phyloP scores from a whole-genome alignment of 768 basidiomycete species.

The Collybia mongolica region DNA sequence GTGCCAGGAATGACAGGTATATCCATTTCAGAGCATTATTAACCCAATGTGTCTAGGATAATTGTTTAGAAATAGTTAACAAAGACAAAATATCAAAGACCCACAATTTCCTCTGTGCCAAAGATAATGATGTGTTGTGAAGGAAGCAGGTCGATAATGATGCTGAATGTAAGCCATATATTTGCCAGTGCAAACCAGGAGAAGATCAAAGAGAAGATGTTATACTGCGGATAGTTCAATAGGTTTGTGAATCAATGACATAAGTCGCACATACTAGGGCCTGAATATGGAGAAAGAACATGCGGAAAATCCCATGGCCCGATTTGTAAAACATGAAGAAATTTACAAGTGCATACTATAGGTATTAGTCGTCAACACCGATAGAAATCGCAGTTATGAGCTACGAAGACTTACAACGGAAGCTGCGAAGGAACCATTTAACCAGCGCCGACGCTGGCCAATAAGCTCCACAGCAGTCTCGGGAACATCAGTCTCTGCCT shows the following conservation, averaged over 20 bases:
- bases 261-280: slow-evolving; percentile 59
- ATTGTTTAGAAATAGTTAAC: background rate
- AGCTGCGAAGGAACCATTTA: slow-evolving; percentile 95
- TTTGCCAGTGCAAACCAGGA: slow-evolving; percentile 94
- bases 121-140: slow-evolving; percentile 56
- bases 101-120: slow-evolving; percentile 65
- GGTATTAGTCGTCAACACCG: slow-evolving; percentile 1
- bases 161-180: slow-evolving; percentile 93
- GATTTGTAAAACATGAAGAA: slow-evolving; percentile 89
- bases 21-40: slow-evolving; percentile 84
- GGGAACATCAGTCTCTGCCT: slow-evolving; percentile 96
- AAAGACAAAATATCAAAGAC: slow-evolving; percentile 23
- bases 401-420: slow-evolving; percentile 61
- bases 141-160: slow-evolving; percentile 88
- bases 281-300: slow-evolving; percentile 97
- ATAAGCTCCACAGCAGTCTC: slow-evolving; percentile 91
- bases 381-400: background rate
- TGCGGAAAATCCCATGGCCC: slow-evolving; percentile 83
- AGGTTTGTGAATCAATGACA: background rate
- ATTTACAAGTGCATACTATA: slow-evolving; percentile 89
- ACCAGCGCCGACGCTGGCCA: slow-evolving; percentile 93
- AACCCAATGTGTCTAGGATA: slow-evolving; percentile 79
- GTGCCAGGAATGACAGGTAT: slow-evolving; percentile 79
- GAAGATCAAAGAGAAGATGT: slow-evolving; percentile 81
- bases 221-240: slow-evolving; percentile 57